A percentile compares a stretch with the other conserved stretches of the same genome.
Conservation (phyloP, 2,329 filamentous ascomycete species). For the Claviceps purpurea region DNA sequence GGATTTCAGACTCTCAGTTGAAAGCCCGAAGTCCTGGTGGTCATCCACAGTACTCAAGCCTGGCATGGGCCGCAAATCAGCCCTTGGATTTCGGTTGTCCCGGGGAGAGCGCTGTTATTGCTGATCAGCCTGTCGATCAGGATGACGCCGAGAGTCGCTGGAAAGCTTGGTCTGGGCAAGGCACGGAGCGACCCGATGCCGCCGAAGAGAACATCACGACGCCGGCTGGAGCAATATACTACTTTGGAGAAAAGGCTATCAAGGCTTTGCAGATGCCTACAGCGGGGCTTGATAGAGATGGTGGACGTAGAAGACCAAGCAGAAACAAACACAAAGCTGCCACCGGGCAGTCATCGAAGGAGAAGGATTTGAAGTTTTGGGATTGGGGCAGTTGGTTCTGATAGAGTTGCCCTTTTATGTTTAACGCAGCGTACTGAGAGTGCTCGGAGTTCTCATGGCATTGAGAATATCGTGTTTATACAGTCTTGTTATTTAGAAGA, state of each 20-base stretch:
- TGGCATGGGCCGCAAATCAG: background rate
- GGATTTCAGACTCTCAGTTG: slow-evolving; percentile 6
- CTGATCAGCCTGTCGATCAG: background rate
- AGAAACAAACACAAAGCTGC: background rate
- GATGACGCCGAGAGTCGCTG: background rate
- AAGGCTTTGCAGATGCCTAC: slow-evolving; percentile 1
- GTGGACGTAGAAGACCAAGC: background rate
- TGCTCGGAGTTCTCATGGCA: no score
- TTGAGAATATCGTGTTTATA: no score
- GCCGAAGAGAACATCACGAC: background rate
- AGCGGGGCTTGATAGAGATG: background rate
- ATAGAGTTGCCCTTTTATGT: background rate
- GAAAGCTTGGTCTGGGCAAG: slow-evolving; percentile 1
- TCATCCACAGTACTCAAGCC: background rate
- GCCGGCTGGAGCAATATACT: slow-evolving; percentile 4
- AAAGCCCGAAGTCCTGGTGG: background rate
- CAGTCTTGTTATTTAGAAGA: no score
- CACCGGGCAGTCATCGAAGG: slow-evolving; percentile 5
- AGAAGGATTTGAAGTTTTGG: slow-evolving; percentile 14
- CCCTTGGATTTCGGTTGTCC: background rate
- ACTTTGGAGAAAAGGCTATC: slow-evolving; percentile 6
- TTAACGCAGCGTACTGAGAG: no score
- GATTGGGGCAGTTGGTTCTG: slow-evolving; percentile 18
- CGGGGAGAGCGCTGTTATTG: background rate
- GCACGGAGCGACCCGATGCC: background rate